Conservation (phyloP, 2,329 filamentous ascomycete species). For the Paracamarosporium sp. region DNA sequence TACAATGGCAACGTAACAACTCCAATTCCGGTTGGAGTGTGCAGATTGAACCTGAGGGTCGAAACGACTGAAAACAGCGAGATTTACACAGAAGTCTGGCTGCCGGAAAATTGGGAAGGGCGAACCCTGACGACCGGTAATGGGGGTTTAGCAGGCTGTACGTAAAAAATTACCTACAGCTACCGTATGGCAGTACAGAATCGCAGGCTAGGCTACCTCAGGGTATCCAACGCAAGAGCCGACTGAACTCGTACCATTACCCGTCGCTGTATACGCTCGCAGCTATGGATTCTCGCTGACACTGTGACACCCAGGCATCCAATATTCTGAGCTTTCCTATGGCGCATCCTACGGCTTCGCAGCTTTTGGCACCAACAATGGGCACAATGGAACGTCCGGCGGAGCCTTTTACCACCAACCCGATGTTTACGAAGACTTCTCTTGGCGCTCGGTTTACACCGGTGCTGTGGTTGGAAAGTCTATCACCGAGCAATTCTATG, state of each 20-base stretch:
- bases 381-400: constrained; percentile 50
- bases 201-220: no score
- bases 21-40: constrained; percentile 35
- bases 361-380: constrained; percentile 43
- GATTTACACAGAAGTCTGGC: constrained; percentile 47
- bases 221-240: no score
- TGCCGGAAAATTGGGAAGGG: constrained; percentile 47
- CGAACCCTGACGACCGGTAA: constrained; percentile 44
- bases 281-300: neutral
- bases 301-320: constrained; percentile 33
- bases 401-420: constrained; percentile 51
- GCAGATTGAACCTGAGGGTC: constrained; percentile 41
- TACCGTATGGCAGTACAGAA: neutral
- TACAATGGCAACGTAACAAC: neutral
- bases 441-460: constrained; percentile 50
- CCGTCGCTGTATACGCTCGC: no score
- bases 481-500: constrained; percentile 47
- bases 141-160: constrained; percentile 44
- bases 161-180: constrained; percentile 15
- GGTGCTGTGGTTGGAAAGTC: constrained; percentile 47
- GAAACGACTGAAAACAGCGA: constrained; percentile 37
- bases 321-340: constrained; percentile 45
- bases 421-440: constrained; percentile 55
- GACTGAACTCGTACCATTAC: no score
- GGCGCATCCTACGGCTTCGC: constrained; percentile 41